A percentile compares a stretch with the other conserved stretches of the same genome.
Evolutionary conservation across 805 yeast genomes (phyloP).

Genomic region (Saccharomycopsis babjevae): DNA sequence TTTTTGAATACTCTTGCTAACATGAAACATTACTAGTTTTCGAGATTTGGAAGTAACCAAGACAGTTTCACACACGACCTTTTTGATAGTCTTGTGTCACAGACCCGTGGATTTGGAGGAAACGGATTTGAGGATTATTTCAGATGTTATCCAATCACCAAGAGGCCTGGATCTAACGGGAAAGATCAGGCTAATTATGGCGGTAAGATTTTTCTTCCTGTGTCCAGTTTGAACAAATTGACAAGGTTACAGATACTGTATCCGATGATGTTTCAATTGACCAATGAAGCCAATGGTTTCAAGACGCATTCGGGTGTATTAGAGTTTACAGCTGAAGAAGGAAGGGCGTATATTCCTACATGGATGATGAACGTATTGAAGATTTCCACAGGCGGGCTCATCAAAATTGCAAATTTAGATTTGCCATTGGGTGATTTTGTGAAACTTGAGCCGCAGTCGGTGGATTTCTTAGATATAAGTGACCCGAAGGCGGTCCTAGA

Average conservation of each 20-base stretch:
- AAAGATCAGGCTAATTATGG: constrained; percentile 81
- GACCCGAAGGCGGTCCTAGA: constrained; percentile 97
- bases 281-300: constrained; percentile 35
- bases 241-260: constrained; percentile 87
- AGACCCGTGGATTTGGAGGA: background rate
- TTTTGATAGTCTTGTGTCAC: background rate
- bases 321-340: constrained; percentile 96
- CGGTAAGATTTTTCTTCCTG: constrained; percentile 92
- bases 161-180: constrained; percentile 59
- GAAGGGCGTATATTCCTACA: constrained; percentile 85
- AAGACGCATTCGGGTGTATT: constrained; percentile 85
- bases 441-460: constrained; percentile 90
- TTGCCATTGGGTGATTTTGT: constrained; percentile 82
- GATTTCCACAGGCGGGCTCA: constrained; percentile 68
- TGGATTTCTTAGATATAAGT: constrained; percentile 82
- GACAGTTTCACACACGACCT: background rate
- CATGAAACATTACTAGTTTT: background rate
- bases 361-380: constrained; percentile 88
- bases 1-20: background rate
- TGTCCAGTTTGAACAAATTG: constrained; percentile 79
- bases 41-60: background rate
- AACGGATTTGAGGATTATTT: constrained; percentile 66
- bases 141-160: constrained; percentile 83
- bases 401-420: constrained; percentile 62
- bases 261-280: constrained; percentile 87